Percentiles rank a stretch among this genome's conserved stretches.
These are phyloP conservation scores for Euphrasia arctica DNA, from an alignment of 305 asterid genomes.

Conservation along the genomic window DNA sequence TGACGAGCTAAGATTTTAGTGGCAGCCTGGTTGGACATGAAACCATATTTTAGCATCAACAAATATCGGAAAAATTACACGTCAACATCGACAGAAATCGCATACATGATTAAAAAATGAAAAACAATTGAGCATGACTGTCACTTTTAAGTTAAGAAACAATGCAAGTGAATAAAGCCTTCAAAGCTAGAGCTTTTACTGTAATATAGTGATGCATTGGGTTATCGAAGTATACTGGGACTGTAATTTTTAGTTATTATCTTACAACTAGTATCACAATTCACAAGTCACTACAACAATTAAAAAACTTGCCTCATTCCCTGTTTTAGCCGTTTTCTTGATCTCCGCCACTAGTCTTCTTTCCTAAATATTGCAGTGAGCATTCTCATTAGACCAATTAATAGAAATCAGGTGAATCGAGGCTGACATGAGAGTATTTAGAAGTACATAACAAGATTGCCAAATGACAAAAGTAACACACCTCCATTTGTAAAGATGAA, in stretches of 20 bases:
- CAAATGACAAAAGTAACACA: slow-evolving; percentile 28
- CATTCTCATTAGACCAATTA: slow-evolving; percentile 20
- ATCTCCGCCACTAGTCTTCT: slow-evolving; percentile 87
- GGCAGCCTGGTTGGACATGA: slow-evolving; percentile 57
- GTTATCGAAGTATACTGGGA: too few species aligned
- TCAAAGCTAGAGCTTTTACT: too few species aligned
- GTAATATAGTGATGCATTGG: too few species aligned
- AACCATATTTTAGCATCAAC: background rate
- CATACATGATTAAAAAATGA: too few species aligned
- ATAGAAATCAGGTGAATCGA: background rate
- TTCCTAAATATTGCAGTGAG: slow-evolving; percentile 52
- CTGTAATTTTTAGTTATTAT: too few species aligned
- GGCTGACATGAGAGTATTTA: slow-evolving; percentile 3
- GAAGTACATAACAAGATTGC: background rate
- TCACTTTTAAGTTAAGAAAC: too few species aligned
- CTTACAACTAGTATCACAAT: background rate
- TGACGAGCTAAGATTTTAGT: slow-evolving; percentile 93
- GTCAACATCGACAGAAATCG: too few species aligned
- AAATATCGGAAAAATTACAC: too few species aligned
- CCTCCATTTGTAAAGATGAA: slow-evolving; percentile 90
- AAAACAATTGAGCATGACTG: too few species aligned
- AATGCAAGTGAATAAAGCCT: too few species aligned
- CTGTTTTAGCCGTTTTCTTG: slow-evolving; percentile 95
- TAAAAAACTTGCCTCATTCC: slow-evolving; percentile 72
- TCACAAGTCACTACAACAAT: slow-evolving; percentile 18